A percentile compares a stretch with the other conserved stretches of the same genome.
Conservation (phyloP, 2,329 filamentous ascomycete species). For the Dactylonectria estremocensis region DNA sequence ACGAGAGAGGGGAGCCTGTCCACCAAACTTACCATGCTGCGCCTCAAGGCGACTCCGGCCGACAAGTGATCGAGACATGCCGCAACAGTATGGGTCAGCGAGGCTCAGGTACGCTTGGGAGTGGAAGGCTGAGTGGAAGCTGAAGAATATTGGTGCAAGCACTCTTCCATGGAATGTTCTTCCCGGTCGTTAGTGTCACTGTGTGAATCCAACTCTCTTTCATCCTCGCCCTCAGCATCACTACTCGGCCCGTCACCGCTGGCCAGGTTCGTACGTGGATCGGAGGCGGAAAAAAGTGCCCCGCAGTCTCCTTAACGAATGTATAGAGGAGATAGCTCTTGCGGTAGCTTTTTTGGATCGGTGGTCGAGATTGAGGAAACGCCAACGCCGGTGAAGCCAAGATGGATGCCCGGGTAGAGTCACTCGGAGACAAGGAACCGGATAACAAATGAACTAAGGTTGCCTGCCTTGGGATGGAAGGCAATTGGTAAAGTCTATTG, state of each 20-base stretch:
- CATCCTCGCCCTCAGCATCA: too few species aligned
- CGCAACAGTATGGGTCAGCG: neutral
- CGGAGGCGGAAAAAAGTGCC: neutral
- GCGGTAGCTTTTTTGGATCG: neutral
- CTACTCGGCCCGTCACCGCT: neutral
- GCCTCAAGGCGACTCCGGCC: slow-evolving; percentile 25
- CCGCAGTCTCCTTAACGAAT: neutral
- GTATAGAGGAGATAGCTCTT: neutral
- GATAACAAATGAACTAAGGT: neutral
- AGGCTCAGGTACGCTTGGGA: neutral
- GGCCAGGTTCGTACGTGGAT: neutral
- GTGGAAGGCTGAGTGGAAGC: neutral
- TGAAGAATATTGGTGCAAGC: neutral
- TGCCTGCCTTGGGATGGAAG: slow-evolving; percentile 5
- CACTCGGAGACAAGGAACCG: neutral
- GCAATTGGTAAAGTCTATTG: neutral
- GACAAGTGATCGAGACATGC: neutral
- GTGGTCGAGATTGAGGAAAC: neutral
- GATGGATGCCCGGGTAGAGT: neutral
- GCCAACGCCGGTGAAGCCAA: neutral
- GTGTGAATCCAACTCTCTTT: neutral
- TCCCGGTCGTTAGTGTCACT: neutral
- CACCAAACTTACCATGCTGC: slow-evolving; percentile 22
- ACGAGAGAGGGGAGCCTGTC: slow-evolving; percentile 9
- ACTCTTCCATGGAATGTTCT: neutral